phyloP scores from a whole-genome alignment of 768 basidiomycete species.

The Boletus vinaceobasis region DNA sequence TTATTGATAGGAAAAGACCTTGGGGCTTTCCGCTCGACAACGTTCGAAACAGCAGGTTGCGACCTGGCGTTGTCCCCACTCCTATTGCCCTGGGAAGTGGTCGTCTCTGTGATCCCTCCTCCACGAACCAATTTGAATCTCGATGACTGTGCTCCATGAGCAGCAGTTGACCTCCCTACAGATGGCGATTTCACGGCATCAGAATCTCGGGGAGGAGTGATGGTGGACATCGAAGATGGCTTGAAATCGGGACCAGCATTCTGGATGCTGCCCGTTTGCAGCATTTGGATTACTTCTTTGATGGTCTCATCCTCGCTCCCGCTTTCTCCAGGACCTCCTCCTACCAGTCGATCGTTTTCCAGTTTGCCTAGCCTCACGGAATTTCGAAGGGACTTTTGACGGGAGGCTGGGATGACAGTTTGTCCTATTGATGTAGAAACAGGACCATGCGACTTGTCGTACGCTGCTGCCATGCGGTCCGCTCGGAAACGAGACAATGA shows the following conservation, averaged over 20 bases:
- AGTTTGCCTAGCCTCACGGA: conserved; percentile 57
- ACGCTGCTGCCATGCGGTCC: conserved; percentile 48
- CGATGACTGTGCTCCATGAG: conserved; percentile 38
- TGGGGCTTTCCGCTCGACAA: conserved; percentile 25
- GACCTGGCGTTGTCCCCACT: conserved; percentile 31
- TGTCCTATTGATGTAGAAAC: conserved; percentile 40
- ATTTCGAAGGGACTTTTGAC: conserved; percentile 46
- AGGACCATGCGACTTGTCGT: conserved; percentile 37
- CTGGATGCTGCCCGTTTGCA: conserved; percentile 49
- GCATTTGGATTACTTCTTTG: conserved; percentile 50
- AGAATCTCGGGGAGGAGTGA: neutral
- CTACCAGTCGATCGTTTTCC: conserved; percentile 48
- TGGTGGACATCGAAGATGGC: conserved; percentile 1
- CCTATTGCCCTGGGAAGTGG: conserved; percentile 25
- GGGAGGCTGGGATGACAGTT: conserved; percentile 42
- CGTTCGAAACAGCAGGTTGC: conserved; percentile 28
- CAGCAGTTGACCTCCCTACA: neutral
- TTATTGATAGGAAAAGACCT: conserved; percentile 17
- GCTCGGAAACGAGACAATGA: conserved; percentile 66
- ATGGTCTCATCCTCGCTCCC: conserved; percentile 49
- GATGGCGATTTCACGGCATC: neutral
- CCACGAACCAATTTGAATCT: conserved; percentile 42
- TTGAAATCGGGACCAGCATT: conserved; percentile 50
- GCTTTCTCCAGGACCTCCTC: conserved; percentile 49
- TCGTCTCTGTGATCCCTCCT: neutral